phyloP scores from a whole-genome alignment of 2,329 filamentous ascomycete genomes.

The Talaromyces pinophilus region DNA sequence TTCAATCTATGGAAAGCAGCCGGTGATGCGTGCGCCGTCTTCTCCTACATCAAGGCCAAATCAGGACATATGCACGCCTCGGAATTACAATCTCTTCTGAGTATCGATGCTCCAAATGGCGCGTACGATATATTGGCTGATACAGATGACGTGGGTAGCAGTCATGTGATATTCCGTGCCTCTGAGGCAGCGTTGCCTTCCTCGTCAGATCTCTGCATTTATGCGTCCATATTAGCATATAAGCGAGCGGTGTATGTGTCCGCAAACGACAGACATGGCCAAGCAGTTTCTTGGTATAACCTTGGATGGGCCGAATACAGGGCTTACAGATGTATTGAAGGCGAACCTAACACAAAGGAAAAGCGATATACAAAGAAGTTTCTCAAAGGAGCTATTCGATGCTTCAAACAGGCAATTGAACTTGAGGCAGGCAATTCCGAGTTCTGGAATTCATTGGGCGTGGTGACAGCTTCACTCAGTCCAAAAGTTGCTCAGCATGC shows the following conservation, averaged over 20 bases:
- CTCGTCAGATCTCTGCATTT: conserved; percentile 58
- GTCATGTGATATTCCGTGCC: conserved; percentile 39
- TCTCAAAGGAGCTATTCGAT: conserved; percentile 77
- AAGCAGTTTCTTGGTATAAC: conserved; percentile 96
- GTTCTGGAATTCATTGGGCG: conserved; percentile 95
- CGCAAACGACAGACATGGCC: conserved; percentile 75
- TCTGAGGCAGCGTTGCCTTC: conserved; percentile 33
- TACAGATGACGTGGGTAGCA: conserved; percentile 64
- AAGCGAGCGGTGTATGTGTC: conserved; percentile 80
- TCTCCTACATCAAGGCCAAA: conserved; percentile 73
- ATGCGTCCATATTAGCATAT: conserved; percentile 77
- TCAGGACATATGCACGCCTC: conserved; percentile 63
- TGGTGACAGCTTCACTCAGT: conserved; percentile 83
- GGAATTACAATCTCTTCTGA: conserved; percentile 60
- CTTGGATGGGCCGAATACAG: conserved; percentile 90
- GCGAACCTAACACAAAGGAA: conserved; percentile 37
- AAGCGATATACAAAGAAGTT: conserved; percentile 65
- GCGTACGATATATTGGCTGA: conserved; percentile 66
- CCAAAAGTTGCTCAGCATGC: conserved; percentile 89
- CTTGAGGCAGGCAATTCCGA: conserved; percentile 90
- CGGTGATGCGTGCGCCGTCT: conserved; percentile 83
- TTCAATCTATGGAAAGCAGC: conserved; percentile 97
- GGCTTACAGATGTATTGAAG: conserved; percentile 66
- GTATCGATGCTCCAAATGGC: conserved; percentile 50
- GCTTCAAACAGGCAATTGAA: conserved; percentile 95